Percentiles rank a stretch among this genome's conserved stretches.
These are phyloP conservation scores for Dictyostelium capitatum DNA, from an alignment of 78 protist species.

Conservation along the genomic window DNA sequence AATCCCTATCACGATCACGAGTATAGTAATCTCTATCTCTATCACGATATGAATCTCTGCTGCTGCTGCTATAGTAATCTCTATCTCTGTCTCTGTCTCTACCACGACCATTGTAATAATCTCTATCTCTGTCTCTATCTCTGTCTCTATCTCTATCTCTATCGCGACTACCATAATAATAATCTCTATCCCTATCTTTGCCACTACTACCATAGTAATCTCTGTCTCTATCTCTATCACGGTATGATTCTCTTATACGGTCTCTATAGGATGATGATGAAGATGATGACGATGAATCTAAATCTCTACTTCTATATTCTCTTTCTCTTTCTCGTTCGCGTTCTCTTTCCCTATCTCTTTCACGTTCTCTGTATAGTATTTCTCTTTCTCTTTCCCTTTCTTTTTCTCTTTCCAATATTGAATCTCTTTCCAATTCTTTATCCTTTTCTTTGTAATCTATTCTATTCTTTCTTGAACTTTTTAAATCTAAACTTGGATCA, in stretches of 20 bases:
- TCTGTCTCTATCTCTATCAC: not conserved
- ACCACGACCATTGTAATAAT: not conserved
- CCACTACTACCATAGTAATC: not conserved
- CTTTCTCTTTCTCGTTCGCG: not conserved
- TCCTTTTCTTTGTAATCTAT: constrained; percentile 12
- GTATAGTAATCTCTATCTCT: not conserved
- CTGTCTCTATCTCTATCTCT: constrained; percentile 25
- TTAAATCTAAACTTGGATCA: constrained; percentile 57
- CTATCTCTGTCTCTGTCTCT: constrained; percentile 8
- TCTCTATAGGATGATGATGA: no score
- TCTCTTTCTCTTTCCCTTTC: constrained; percentile 30
- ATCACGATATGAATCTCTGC: not conserved
- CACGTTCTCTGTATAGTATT: constrained; percentile 43
- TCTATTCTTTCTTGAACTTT: constrained; percentile 19
- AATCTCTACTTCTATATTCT: constrained; percentile 16
- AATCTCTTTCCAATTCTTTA: constrained; percentile 20
- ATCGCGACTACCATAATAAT: not conserved
- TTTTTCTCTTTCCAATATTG: constrained; percentile 37
- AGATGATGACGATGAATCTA: no score
- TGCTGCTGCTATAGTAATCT: not conserved
- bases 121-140: not conserved
- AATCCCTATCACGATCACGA: not conserved
- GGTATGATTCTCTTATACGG: no score
- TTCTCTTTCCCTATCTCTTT: constrained; percentile 34
- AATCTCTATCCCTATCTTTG: not conserved